Evolutionary conservation across 306 rosid genomes (phyloP), one percentile per base, ranked within the genome.

Genomic region (Prunus fruticosa): DNA sequence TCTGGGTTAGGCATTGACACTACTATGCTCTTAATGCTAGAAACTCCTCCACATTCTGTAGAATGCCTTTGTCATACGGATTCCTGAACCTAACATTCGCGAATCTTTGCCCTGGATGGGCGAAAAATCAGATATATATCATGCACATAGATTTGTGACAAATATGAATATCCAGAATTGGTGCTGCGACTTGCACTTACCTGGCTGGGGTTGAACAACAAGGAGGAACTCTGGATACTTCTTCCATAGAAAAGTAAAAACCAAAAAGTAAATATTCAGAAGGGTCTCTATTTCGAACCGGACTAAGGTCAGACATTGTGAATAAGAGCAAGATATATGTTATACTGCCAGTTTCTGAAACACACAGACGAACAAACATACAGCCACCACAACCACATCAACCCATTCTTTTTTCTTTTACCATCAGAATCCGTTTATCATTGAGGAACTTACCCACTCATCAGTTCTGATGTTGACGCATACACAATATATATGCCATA

Each of bases 151-250:
- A 67, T 13, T 7, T 13, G 51, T 22, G 30, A 47, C 16, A 67
- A 46, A 63, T 8, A 47, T 49, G 25, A 64, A 11, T 20, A 53
- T 54, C 9, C 10, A 14, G 25, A 64, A 58, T 19, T 27, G 1
- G 7, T 69, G n/a, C 52, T 67, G 53, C 22, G 38, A 80, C 2
- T 57, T 41, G 27, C 60, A 58, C 38, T 60, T 77, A 84, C 90
- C 90, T 70, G 73, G 79, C 30, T 82, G 79, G 15, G 80, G 66
- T 11, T 75, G 81, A 63, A 43, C 54, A 79, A 50, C 43, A 46
- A 18, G 25, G 43, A 82, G 88, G 78, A 87, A 87, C 74, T 87
- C 91, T 8, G 87, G 85, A 78, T 84, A 80, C 78, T 81, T 84
- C 75, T 76, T 67, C 91, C 88, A 87, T 82, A 64, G 60, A 77